phyloP scores from a whole-genome alignment of 2,329 filamentous ascomycete species.

The Arthrobotrys musiformis region DNA sequence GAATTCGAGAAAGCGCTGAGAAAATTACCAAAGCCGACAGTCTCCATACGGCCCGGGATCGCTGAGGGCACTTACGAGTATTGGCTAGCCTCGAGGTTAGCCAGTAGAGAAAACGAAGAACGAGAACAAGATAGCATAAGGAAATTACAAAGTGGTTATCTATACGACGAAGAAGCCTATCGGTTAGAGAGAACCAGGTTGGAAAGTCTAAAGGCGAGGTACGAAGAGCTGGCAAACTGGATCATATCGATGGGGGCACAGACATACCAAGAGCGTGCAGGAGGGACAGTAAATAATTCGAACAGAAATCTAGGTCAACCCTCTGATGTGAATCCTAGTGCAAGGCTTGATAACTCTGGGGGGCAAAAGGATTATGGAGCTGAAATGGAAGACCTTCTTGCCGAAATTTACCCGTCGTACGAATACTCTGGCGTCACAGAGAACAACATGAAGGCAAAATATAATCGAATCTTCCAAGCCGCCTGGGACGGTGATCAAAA shows the following conservation, averaged over 20 bases:
- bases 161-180: not conserved
- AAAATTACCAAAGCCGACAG: not conserved
- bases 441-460: not conserved
- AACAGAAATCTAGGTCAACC: too few relatives aligned
- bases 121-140: conserved; percentile 54
- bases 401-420: conserved; percentile 28
- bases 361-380: conserved; percentile 40
- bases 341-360: not conserved
- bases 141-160: not conserved
- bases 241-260: conserved; percentile 69
- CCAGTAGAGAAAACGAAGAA: conserved; percentile 60
- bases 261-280: conserved; percentile 73
- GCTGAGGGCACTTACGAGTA: conserved; percentile 18
- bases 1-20: conserved; percentile 58
- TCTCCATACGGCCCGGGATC: not conserved
- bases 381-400: conserved; percentile 47
- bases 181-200: conserved; percentile 65
- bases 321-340: not conserved
- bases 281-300: too few relatives aligned
- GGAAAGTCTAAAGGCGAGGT: conserved; percentile 63
- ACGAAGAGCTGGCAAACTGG: conserved; percentile 25
- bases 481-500: conserved; percentile 73
- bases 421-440: conserved; percentile 19
- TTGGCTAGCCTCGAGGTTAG: conserved; percentile 62
- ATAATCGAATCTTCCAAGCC: conserved; percentile 70